These are phyloP conservation scores for Hysterangium stoloniferum DNA, from an alignment of 768 basidiomycete species.

Conservation along the genomic window DNA sequence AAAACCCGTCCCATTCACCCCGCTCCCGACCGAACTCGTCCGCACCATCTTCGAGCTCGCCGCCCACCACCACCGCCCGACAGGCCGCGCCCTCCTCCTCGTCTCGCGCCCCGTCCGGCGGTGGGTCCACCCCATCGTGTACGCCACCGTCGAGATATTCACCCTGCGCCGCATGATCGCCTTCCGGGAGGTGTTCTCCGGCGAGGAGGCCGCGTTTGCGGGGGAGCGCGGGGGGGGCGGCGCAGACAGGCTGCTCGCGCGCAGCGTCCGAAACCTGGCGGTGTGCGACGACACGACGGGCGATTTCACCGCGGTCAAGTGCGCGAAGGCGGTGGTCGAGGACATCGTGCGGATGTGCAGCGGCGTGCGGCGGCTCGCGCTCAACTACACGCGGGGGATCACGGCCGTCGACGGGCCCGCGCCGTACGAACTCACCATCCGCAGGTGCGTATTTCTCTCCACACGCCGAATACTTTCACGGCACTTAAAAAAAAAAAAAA, in stretches of 20 bases:
- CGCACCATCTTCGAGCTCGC: slow-evolving; percentile 3
- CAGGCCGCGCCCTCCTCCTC: not conserved
- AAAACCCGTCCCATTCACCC: not conserved
- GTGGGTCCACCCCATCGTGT: slow-evolving; percentile 6
- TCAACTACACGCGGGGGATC: slow-evolving; percentile 10
- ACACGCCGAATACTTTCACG: not conserved
- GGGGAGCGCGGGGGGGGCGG: not conserved
- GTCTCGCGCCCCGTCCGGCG: not conserved
- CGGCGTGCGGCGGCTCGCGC: not conserved
- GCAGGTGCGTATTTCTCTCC: not conserved
- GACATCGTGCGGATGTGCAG: slow-evolving; percentile 1
- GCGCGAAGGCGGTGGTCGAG: not conserved
- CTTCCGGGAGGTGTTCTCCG: not conserved
- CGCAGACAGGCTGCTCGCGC: not conserved
- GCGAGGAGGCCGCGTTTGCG: not conserved
- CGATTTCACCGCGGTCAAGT: not conserved
- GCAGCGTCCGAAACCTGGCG: not conserved
- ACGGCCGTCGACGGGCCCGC: not conserved
- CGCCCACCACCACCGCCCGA: not conserved
- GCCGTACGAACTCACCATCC: slow-evolving; percentile 8
- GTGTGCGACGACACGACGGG: slow-evolving; percentile 6
- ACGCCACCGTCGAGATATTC: slow-evolving; percentile 7
- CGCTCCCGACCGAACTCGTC: slow-evolving; percentile 4
- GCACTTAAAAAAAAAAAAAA: not conserved
- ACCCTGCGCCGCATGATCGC: slow-evolving; percentile 1